These are phyloP conservation scores for Colletotrichum tanaceti DNA, from an alignment of 2,329 filamentous ascomycete species.

Conservation along the genomic window DNA sequence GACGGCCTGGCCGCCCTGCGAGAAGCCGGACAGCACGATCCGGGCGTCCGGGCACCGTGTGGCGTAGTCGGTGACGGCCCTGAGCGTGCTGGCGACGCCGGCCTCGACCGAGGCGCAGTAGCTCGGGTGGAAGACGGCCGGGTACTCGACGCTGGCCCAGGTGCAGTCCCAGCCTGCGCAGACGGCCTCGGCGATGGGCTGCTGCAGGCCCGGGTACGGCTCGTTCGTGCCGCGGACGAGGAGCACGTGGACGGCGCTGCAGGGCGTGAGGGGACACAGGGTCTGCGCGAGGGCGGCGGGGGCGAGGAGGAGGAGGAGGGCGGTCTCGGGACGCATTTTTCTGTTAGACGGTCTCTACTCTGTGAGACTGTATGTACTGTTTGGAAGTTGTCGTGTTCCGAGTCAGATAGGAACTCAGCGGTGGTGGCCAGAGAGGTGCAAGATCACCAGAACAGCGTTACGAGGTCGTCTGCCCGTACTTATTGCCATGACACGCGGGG, in stretches of 20 bases:
- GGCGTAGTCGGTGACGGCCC: constrained; percentile 54
- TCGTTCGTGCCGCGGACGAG: constrained; percentile 23
- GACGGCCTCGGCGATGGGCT: constrained; percentile 27
- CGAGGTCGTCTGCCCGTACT: too few species aligned
- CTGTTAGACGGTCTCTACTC: background rate
- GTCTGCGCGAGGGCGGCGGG: constrained; percentile 8
- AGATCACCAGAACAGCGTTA: too few species aligned
- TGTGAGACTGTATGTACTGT: too few species aligned
- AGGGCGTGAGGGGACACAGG: constrained; percentile 15
- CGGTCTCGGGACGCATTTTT: constrained; percentile 10
- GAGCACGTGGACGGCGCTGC: constrained; percentile 25
- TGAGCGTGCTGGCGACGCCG: constrained; percentile 49
- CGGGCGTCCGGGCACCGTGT: constrained; percentile 52
- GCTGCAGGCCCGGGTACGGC: constrained; percentile 24
- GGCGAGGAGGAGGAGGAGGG: constrained; percentile 3
- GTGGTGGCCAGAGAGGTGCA: too few species aligned
- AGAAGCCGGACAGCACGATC: constrained; percentile 55
- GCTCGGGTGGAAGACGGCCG: constrained; percentile 18
- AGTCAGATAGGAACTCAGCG: too few species aligned
- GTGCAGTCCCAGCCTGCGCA: constrained; percentile 26
- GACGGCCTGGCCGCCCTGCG: constrained; percentile 54
- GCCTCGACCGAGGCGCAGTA: constrained; percentile 42
- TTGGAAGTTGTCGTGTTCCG: too few species aligned
- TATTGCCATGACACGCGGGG: too few species aligned
- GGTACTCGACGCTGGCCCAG: constrained; percentile 19